These are phyloP conservation scores for Claviceps pusilla DNA, from an alignment of 2,329 filamentous ascomycete genomes.

Conservation along the genomic window DNA sequence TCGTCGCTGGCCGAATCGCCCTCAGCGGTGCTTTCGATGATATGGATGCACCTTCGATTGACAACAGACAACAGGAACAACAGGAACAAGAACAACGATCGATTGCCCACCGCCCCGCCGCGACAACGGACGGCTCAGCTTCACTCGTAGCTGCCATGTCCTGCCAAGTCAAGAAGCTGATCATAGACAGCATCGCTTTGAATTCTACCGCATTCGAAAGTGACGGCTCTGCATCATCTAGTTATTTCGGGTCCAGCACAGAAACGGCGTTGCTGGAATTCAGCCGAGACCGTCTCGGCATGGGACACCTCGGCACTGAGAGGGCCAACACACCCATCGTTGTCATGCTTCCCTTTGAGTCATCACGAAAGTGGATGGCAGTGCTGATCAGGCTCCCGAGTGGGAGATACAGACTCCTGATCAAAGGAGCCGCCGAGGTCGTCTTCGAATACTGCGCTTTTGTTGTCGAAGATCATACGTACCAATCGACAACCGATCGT, in stretches of 20 bases:
- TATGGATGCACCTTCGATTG: conserved; percentile 11
- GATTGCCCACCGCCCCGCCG: conserved; percentile 1
- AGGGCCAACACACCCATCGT: conserved; percentile 30
- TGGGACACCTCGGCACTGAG: conserved; percentile 29
- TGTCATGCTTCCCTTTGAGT: conserved; percentile 39
- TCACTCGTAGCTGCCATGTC: conserved; percentile 18
- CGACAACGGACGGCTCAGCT: conserved; percentile 15
- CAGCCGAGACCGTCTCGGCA: conserved; percentile 32
- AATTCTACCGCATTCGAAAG: conserved; percentile 42
- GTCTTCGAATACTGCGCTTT: conserved; percentile 30
- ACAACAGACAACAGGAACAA: conserved; percentile 5
- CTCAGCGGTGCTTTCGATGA: conserved; percentile 22
- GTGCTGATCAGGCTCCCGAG: conserved; percentile 32
- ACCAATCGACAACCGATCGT: conserved; percentile 13
- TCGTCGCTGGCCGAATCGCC: conserved; percentile 42
- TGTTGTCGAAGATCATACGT: conserved; percentile 29
- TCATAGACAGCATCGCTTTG: conserved; percentile 27
- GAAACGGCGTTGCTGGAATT: conserved; percentile 39
- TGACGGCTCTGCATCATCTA: conserved; percentile 18
- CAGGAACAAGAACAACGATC: too few species aligned
- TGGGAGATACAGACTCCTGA: conserved; percentile 33
- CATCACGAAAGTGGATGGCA: conserved; percentile 41
- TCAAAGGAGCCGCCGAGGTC: conserved; percentile 45
- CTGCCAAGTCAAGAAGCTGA: conserved; percentile 19
- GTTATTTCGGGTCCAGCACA: conserved; percentile 39